Percentiles rank a stretch among this genome's conserved stretches.
phyloP scores from a whole-genome alignment of 2,329 filamentous ascomycete species.

The Fusarium piperis region DNA sequence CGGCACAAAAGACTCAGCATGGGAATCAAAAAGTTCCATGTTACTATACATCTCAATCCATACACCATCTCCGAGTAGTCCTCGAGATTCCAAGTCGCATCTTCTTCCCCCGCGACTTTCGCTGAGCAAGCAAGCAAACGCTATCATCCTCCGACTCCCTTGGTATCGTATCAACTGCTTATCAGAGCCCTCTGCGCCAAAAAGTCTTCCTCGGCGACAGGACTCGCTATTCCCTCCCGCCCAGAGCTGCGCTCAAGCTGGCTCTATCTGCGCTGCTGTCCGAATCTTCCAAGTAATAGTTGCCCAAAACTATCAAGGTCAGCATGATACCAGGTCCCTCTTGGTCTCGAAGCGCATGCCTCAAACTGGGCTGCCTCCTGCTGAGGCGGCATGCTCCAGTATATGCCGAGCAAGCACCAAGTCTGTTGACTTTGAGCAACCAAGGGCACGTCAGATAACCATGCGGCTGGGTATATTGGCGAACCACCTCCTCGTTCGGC shows the following conservation, averaged over 20 bases:
- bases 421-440: conserved; percentile 27
- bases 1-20: not conserved
- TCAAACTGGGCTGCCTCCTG: conserved; percentile 11
- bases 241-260: not conserved
- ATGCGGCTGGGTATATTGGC: conserved; percentile 43
- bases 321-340: conserved; percentile 31
- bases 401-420: conserved; percentile 13
- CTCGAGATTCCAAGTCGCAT: conserved; percentile 22
- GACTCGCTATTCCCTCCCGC: not conserved
- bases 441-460: conserved; percentile 36
- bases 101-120: not conserved
- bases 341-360: conserved; percentile 15
- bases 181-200: not conserved
- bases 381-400: conserved; percentile 23
- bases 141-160: not conserved
- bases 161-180: conserved; percentile 16
- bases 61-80: conserved; percentile 2
- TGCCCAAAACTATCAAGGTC: conserved; percentile 20
- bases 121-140: conserved; percentile 18
- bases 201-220: conserved; percentile 4
- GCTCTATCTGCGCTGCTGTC: conserved; percentile 1
- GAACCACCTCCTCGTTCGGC: conserved; percentile 34
- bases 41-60: conserved; percentile 13
- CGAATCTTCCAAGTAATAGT: conserved; percentile 9
- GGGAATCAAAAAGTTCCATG: conserved; percentile 10